phyloP scores from a whole-genome alignment of 164 flowering plant genomes.

The Buxus sempervirens region DNA sequence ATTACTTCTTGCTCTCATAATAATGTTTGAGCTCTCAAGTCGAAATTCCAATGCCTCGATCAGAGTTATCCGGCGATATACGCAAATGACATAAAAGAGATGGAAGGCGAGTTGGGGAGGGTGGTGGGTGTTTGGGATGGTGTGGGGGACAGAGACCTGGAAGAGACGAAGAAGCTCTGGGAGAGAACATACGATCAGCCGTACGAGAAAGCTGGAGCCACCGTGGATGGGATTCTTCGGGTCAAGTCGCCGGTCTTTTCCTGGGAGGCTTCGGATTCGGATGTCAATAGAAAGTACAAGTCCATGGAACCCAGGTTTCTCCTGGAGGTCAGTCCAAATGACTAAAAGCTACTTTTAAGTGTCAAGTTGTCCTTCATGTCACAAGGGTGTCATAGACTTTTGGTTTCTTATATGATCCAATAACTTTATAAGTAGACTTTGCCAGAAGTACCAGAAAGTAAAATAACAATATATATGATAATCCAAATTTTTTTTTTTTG shows the following conservation, averaged over 20 bases:
- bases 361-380: too few relatives aligned
- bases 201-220: constrained; percentile 80
- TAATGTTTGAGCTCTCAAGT: too few relatives aligned
- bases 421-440: too few relatives aligned
- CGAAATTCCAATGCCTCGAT: constrained; percentile 11
- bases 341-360: not conserved
- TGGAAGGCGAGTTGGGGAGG: constrained; percentile 45
- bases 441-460: too few relatives aligned
- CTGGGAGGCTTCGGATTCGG: constrained; percentile 62
- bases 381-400: too few relatives aligned
- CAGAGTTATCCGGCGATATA: constrained; percentile 88
- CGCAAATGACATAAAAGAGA: constrained; percentile 53
- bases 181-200: constrained; percentile 70
- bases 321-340: constrained; percentile 53
- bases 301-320: constrained; percentile 76
- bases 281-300: constrained; percentile 68
- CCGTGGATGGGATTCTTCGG: constrained; percentile 20
- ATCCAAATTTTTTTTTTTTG: too few relatives aligned
- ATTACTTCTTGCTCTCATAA: too few relatives aligned
- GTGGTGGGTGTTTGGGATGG: constrained; percentile 43
- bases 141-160: constrained; percentile 40
- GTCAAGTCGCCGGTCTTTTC: constrained; percentile 30
- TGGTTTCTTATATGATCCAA: too few relatives aligned
- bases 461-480: too few relatives aligned
- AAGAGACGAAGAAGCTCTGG: constrained; percentile 64